Evolutionary conservation across 164 flowering plant species (phyloP).

Genomic region (Taxillus chinensis): DNA sequence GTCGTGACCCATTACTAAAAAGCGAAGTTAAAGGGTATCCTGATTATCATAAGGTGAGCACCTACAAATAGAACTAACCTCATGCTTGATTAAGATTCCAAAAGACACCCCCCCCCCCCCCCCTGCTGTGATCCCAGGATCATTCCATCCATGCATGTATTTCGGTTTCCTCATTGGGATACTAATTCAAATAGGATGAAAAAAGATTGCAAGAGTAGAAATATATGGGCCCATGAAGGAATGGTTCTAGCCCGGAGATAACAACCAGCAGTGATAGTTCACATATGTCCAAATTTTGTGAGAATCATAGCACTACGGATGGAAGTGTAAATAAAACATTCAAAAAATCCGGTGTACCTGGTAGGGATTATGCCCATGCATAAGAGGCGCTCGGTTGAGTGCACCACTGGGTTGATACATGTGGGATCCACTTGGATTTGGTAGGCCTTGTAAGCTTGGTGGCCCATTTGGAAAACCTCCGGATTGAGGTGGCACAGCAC

Average conservation of each 20-base stretch:
- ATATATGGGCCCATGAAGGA: neutral
- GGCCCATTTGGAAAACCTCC: slow-evolving; percentile 52
- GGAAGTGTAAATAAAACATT: neutral
- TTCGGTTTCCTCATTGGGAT: neutral
- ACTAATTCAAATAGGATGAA: neutral
- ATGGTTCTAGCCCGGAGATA: neutral
- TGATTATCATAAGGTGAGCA: too few relatives aligned
- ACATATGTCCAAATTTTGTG: neutral
- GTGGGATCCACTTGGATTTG: slow-evolving; percentile 48
- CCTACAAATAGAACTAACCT: too few relatives aligned
- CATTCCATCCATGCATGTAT: too few relatives aligned
- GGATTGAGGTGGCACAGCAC: slow-evolving; percentile 34
- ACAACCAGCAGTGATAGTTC: neutral
- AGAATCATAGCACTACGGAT: neutral
- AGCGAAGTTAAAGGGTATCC: too few relatives aligned
- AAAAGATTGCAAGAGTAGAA: neutral
- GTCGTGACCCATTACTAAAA: too few relatives aligned
- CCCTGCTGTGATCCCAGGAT: too few relatives aligned
- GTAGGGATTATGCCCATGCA: slow-evolving; percentile 67
- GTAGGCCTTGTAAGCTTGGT: slow-evolving; percentile 55
- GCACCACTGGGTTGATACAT: slow-evolving; percentile 62
- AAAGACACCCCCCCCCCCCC: too few relatives aligned
- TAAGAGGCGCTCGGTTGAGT: slow-evolving; percentile 55
- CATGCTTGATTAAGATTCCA: too few relatives aligned
- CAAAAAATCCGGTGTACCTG: slow-evolving; percentile 43